Conservation (phyloP, 164 flowering plant genomes). For the Vitis vinifera region DNA sequence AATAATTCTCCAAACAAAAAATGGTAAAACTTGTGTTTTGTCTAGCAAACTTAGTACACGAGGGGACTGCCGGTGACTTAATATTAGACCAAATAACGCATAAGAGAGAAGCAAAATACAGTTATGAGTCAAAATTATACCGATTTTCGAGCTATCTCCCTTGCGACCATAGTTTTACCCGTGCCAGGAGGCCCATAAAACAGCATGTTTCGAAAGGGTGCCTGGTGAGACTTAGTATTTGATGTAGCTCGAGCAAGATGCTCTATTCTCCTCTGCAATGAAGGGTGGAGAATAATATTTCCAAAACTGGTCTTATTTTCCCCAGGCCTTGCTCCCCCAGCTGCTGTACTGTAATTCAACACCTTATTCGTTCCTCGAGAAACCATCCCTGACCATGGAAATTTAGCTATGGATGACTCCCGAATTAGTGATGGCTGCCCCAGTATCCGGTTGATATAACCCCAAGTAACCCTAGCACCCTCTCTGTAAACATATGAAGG, state of each 20-base stretch:
- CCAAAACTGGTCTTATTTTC: slow-evolving; percentile 42
- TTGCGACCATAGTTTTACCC: slow-evolving; percentile 98
- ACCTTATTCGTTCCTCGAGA: slow-evolving; percentile 44
- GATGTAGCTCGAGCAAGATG: slow-evolving; percentile 94
- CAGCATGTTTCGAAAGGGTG: slow-evolving; percentile 97
- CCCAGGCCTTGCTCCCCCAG: slow-evolving; percentile 26
- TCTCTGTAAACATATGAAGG: slow-evolving; percentile 52
- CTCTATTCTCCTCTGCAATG: slow-evolving; percentile 78
- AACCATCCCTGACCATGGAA: slow-evolving; percentile 64
- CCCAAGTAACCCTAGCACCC: slow-evolving; percentile 95
- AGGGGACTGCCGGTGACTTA: too few relatives aligned
- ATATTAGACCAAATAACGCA: neutral
- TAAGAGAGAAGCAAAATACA: neutral
- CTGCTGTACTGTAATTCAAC: slow-evolving; percentile 31
- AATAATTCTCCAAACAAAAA: too few relatives aligned
- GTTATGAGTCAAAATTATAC: slow-evolving; percentile 32
- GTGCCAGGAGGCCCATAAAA: slow-evolving; percentile 99
- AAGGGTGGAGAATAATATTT: slow-evolving; percentile 81
- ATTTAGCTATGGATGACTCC: slow-evolving; percentile 80
- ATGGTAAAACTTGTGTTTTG: too few relatives aligned
- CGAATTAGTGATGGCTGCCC: slow-evolving; percentile 97
- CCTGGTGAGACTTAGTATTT: slow-evolving; percentile 87
- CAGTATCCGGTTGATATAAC: slow-evolving; percentile 85
- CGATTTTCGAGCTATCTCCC: slow-evolving; percentile 91
- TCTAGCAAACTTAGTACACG: too few relatives aligned